Evolutionary conservation across 116 monocot species (phyloP), one percentile per base, ranked within the genome.

Genomic region (Papilionanthe hybrid): DNA sequence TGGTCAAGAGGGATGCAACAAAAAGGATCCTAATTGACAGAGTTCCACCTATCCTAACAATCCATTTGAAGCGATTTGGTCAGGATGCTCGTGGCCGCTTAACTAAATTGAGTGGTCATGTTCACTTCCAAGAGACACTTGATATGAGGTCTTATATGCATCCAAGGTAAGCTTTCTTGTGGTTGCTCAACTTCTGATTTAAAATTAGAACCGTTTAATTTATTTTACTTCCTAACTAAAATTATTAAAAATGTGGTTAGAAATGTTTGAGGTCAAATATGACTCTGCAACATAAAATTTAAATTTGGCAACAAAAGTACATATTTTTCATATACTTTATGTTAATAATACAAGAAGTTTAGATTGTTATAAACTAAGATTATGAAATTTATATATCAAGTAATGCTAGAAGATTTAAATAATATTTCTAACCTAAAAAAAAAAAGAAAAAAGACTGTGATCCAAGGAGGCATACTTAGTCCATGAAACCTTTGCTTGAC

Each of bases 41-140:
- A 77, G 75, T 80, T 5, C 97, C 97, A 65, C 84, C 77, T 71
- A 76, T 94, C 47, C 80, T 97, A 69, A 94, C 88, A 18, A 88
- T 97, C 68, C 97, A 97, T 83, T 80, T 97, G 81, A 91, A 92
- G 81, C 88, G 97, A 78, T 92, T 92, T 78, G 83, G 86, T 53
- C 90, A 92, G 82, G 89, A 91, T 90, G 65, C 42, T 75, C 87
- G 89, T 76, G 95, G 93, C 12, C 91, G 92, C 25, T 83, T 96
- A 69, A 85, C 45, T 79, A 97, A 97, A 81, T 78, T 94, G 79
- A 92, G 77, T 41, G 94, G 94, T n/a, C 87, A 91, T 85, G 88
- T 96, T 63, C 58, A 60, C 30, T 97, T 94, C 78, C 76, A 86
- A 75, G 97, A 97, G 79, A 81, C 77, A 50, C 88, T 97, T 84